Percentiles rank a stretch among this genome's conserved stretches.
phyloP scores from a whole-genome alignment of 2,329 filamentous ascomycete species.

The Hortaea sp. region DNA sequence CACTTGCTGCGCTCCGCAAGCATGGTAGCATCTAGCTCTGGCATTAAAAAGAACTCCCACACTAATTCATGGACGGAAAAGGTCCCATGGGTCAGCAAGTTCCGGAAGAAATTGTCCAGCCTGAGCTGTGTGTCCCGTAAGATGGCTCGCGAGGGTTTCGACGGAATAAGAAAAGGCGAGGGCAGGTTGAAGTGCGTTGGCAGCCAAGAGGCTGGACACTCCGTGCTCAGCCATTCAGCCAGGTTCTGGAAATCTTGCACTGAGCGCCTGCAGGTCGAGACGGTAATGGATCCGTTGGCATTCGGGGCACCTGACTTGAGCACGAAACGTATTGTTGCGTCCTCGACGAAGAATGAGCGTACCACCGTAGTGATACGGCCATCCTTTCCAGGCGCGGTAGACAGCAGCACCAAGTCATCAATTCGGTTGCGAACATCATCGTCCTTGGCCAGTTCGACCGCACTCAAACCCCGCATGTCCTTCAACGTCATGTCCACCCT shows the following conservation, averaged over 20 bases:
- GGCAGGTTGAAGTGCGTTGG: conserved; percentile 67
- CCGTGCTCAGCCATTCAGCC: conserved; percentile 68
- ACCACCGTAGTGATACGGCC: conserved; percentile 86
- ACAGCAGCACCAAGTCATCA: conserved; percentile 82
- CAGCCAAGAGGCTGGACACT: conserved; percentile 93
- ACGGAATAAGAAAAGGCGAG: conserved; percentile 86
- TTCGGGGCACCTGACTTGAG: conserved; percentile 87
- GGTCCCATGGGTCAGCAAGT: conserved; percentile 77
- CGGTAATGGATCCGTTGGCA: conserved; percentile 72
- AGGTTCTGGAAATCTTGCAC: conserved; percentile 86
- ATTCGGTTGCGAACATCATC: conserved; percentile 95
- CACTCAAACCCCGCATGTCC: conserved; percentile 80
- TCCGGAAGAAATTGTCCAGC: conserved; percentile 79
- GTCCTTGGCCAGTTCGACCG: conserved; percentile 93
- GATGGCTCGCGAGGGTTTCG: conserved; percentile 77
- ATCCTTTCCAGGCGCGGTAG: conserved; percentile 59
- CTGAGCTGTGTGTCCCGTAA: conserved; percentile 79
- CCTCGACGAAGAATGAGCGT: conserved; percentile 92
- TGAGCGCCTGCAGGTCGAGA: conserved; percentile 86
- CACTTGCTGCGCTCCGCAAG: conserved; percentile 79
- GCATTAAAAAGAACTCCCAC: conserved; percentile 98
- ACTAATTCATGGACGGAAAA: conserved; percentile 95
- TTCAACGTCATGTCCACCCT: conserved; percentile 76
- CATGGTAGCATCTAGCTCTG: conserved; percentile 81
- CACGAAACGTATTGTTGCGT: conserved; percentile 84